Base-by-base conservation (phyloP, 257 asterid species). In the Nicotiana tabacum region DNA sequence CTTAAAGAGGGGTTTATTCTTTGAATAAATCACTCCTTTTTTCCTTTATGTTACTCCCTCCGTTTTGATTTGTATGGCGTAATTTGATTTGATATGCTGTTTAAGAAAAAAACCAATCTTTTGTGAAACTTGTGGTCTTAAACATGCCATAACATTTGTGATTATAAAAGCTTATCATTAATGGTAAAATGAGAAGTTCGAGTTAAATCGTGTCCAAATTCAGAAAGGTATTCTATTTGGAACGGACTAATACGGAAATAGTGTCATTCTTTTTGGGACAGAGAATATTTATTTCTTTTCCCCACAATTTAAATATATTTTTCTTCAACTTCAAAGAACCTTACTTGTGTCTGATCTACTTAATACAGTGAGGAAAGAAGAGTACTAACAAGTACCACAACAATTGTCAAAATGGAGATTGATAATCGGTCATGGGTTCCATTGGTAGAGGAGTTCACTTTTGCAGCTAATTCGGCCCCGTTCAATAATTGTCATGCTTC, bases 401-500 rank as follows among this genome's bases (percentile, higher is more conserved):
- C 48, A 27, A 17, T 82, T 68, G 67, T 85, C 30, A 78, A 84
- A 83, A 94, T 92, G 97, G 82, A 77, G 78, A 87, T 76, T 48
- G 84, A 77, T 78, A 83, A 83, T 84, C 69, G 60, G 84, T 82
- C 89, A 81, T 96, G 97, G 98, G 85, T 84, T 66, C 95, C 91
- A 9, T 80, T 91, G 80, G 77, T 92, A 46, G 93, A 90, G 88
- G 98, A 94, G 85, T 87, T 91, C 87, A 96, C 98, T 4, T 96
- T 92, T 92, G 65, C 87, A 51, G 91, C 92, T 61, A 83, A 90
- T 85, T 90, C 98, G 15, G 92, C 87, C 61, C 97, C 98, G 33
- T 96, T 96, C 92, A 90, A 83, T 66, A 96, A 91, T 85, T 94
- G 98, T 76, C 99, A 96, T 83, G 98, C 99, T 87, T 96, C 99